Conservation (phyloP, 805 yeast species). For the Sugiyamaella boreocaroliniensis region DNA sequence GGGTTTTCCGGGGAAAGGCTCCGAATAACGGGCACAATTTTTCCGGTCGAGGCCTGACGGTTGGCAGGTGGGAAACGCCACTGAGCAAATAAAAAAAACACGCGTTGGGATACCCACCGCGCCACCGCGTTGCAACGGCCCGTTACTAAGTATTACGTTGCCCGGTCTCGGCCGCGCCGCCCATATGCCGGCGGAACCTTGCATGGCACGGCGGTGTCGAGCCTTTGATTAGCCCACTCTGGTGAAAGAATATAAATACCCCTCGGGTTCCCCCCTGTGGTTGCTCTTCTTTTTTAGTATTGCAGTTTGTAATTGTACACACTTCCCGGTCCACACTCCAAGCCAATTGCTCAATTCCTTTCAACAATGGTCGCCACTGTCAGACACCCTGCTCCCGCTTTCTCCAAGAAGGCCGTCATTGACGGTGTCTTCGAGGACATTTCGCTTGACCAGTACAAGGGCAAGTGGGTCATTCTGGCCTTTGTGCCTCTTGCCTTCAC, state of each 20-base stretch:
- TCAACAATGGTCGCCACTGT: conserved; percentile 73
- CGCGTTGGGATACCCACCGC: no score
- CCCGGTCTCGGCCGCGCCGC: no score
- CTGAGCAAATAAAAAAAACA: no score
- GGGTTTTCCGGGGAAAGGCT: no score
- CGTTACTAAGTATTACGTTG: no score
- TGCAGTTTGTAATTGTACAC: no score
- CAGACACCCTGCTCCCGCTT: conserved; percentile 93
- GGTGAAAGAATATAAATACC: background rate
- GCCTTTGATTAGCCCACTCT: background rate
- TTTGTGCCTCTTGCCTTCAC: conserved; percentile 99
- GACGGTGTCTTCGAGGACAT: conserved; percentile 95
- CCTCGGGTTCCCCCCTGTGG: background rate
- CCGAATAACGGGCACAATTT: no score
- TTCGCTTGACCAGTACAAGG: conserved; percentile 90
- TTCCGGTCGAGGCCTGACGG: no score
- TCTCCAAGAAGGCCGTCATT: conserved; percentile 95
- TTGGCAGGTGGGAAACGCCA: no score
- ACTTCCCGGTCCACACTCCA: background rate
- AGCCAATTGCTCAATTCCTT: background rate
- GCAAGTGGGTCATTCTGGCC: conserved; percentile 95
- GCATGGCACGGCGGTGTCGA: background rate
- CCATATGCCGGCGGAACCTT: background rate
- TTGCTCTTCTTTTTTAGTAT: background rate
- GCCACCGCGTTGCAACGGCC: no score